Evolutionary conservation across 2,329 filamentous ascomycete genomes (phyloP).

Genomic region (Calonectria hongkongensis): DNA sequence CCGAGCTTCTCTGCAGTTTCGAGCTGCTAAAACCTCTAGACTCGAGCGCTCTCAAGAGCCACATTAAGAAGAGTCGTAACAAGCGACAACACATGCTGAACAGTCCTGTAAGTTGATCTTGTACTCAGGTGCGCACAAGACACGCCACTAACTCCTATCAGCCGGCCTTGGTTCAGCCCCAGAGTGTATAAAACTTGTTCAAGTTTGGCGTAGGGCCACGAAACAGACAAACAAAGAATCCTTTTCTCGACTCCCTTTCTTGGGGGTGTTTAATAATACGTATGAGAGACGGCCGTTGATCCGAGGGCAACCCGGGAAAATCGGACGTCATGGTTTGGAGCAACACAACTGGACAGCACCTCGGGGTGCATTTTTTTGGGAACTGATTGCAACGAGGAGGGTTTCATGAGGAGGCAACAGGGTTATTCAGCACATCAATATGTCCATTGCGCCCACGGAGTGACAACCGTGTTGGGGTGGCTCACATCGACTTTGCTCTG

Average conservation of each 20-base stretch:
- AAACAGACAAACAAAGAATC: slow-evolving; percentile 46
- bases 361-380: slow-evolving; percentile 37
- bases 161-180: slow-evolving; percentile 74
- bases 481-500: slow-evolving; percentile 47
- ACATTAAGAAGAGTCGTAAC: slow-evolving; percentile 98
- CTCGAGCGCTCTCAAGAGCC: slow-evolving; percentile 95
- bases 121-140: background rate
- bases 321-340: slow-evolving; percentile 43
- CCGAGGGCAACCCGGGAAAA: slow-evolving; percentile 52
- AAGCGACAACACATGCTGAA: slow-evolving; percentile 96
- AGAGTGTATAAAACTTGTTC: slow-evolving; percentile 69
- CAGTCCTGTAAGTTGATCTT: slow-evolving; percentile 84
- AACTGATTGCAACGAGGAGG: slow-evolving; percentile 44
- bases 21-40: slow-evolving; percentile 97
- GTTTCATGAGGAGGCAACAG: slow-evolving; percentile 43
- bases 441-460: slow-evolving; percentile 54
- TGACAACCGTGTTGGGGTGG: slow-evolving; percentile 56
- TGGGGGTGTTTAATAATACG: slow-evolving; percentile 35
- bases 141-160: slow-evolving; percentile 54
- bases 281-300: slow-evolving; percentile 45
- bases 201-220: slow-evolving; percentile 41
- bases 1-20: slow-evolving; percentile 95
- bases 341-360: slow-evolving; percentile 48
- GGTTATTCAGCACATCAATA: slow-evolving; percentile 45
- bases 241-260: slow-evolving; percentile 29